Percentiles rank a stretch among this genome's conserved stretches.
phyloP scores from a whole-genome alignment of 2,329 filamentous ascomycete genomes.

The Colletotrichum graminicola region DNA sequence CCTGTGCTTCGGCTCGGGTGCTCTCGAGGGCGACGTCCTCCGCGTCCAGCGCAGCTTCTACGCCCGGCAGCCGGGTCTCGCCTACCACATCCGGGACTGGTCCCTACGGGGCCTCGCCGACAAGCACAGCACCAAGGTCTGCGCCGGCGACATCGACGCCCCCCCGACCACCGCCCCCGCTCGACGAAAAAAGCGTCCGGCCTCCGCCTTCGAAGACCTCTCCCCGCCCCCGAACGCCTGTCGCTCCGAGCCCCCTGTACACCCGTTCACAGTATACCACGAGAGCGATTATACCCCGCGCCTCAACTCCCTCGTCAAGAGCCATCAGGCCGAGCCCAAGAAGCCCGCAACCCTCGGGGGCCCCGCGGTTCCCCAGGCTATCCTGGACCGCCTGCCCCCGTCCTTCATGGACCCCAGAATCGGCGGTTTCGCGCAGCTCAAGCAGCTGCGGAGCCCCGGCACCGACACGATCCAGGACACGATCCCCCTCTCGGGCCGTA shows the following conservation, averaged over 20 bases:
- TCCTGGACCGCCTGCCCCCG: conserved; percentile 2
- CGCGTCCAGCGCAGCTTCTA: conserved; percentile 22
- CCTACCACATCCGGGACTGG: conserved; percentile 23
- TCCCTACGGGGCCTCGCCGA: conserved; percentile 21
- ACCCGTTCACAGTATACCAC: not conserved
- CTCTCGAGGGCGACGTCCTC: conserved; percentile 14
- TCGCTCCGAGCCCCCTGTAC: not conserved
- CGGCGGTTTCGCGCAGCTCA: not conserved
- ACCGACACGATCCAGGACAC: not conserved
- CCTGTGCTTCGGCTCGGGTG: conserved; percentile 23
- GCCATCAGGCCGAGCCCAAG: not conserved
- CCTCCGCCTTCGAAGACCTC: not conserved
- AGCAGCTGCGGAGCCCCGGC: too few relatives aligned
- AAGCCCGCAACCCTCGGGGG: not conserved
- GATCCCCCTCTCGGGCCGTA: not conserved
- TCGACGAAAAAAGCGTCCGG: conserved; percentile 13
- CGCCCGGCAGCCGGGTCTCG: not conserved
- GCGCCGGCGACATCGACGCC: not conserved
- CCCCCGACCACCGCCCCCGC: not conserved
- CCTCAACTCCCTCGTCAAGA: conserved; percentile 18
- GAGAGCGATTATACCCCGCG: conserved; percentile 25
- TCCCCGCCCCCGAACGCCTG: too few relatives aligned
- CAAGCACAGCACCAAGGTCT: not conserved
- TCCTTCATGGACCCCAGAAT: not conserved
- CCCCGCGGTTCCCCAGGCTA: not conserved